Percentiles rank a stretch among this genome's conserved stretches.
phyloP scores from a whole-genome alignment of 192 early-diverging fungal genomes.

The Rhizoclosmatium sp. region DNA sequence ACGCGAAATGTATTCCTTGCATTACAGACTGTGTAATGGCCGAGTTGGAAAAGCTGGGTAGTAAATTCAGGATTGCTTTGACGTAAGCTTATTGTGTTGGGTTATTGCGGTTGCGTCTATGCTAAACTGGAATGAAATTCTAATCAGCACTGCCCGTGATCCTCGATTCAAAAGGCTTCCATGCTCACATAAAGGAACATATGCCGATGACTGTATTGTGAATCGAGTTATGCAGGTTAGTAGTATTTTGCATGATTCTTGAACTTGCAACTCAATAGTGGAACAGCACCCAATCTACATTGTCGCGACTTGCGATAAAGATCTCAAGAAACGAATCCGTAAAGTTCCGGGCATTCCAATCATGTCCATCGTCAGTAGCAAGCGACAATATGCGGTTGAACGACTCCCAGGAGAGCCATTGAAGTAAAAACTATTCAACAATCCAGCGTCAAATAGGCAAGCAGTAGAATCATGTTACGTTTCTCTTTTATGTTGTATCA shows the following conservation, averaged over 20 bases:
- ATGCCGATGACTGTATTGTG: constrained; percentile 99
- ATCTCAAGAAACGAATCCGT: constrained; percentile 93
- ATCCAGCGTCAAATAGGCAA: background rate
- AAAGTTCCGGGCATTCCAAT: constrained; percentile 97
- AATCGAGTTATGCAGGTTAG: constrained; percentile 74
- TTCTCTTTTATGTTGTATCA: too few species aligned
- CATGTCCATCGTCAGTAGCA: constrained; percentile 92
- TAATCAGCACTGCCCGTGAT: constrained; percentile 83
- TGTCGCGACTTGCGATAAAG: constrained; percentile 97
- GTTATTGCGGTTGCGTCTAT: constrained; percentile 9
- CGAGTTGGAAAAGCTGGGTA: constrained; percentile 97
- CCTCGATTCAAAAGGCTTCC: constrained; percentile 96
- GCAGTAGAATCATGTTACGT: background rate
- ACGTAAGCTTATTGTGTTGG: constrained; percentile 49
- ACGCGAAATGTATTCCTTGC: constrained; percentile 80
- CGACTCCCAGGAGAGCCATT: constrained; percentile 72
- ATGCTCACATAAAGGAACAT: constrained; percentile 97
- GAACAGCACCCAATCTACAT: constrained; percentile 95
- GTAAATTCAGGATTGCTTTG: constrained; percentile 94
- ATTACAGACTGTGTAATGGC: constrained; percentile 99
- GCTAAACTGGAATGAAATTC: background rate
- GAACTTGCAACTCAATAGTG: constrained; percentile 13
- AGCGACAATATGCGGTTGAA: constrained; percentile 85
- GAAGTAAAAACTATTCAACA: constrained; percentile 10
- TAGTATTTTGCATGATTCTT: background rate